phyloP scores from a whole-genome alignment of 2,329 filamentous ascomycete genomes.

The Lachnellula hyalina region DNA sequence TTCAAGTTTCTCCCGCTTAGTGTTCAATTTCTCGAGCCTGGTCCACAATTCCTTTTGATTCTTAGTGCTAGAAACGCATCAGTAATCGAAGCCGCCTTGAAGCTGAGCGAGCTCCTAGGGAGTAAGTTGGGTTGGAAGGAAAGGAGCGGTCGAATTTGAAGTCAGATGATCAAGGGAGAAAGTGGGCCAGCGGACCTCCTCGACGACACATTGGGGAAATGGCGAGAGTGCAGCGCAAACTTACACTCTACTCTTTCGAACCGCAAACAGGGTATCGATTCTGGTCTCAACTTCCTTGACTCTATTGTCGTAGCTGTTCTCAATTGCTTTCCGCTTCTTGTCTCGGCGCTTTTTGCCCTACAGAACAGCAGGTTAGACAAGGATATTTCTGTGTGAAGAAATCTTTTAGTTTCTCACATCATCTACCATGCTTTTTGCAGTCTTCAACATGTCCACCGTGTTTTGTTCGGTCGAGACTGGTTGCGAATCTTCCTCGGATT shows the following conservation, averaged over 20 bases:
- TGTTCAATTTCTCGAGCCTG: constrained; percentile 25
- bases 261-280: constrained; percentile 21
- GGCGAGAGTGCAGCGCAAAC: constrained; percentile 3
- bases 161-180: neutral
- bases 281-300: constrained; percentile 21
- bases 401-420: constrained; percentile 7
- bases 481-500: constrained; percentile 13
- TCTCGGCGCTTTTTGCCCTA: constrained; percentile 26
- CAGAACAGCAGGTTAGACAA: neutral
- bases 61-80: constrained; percentile 17
- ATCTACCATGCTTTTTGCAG: constrained; percentile 15
- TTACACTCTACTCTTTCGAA: constrained; percentile 24
- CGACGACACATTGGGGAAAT: no score
- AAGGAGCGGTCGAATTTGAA: neutral
- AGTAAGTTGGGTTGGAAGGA: no score
- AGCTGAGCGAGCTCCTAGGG: neutral
- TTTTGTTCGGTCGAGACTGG: constrained; percentile 13
- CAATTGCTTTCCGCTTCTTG: constrained; percentile 24
- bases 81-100: neutral
- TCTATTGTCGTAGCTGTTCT: constrained; percentile 20
- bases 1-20: constrained; percentile 25
- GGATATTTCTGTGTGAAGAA: neutral
- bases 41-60: constrained; percentile 20
- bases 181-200: neutral
- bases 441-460: constrained; percentile 11